A percentile compares a stretch with the other conserved stretches of the same genome.
phyloP scores from a whole-genome alignment of 2,329 filamentous ascomycete species.

The Tolypocladium endophyticum region DNA sequence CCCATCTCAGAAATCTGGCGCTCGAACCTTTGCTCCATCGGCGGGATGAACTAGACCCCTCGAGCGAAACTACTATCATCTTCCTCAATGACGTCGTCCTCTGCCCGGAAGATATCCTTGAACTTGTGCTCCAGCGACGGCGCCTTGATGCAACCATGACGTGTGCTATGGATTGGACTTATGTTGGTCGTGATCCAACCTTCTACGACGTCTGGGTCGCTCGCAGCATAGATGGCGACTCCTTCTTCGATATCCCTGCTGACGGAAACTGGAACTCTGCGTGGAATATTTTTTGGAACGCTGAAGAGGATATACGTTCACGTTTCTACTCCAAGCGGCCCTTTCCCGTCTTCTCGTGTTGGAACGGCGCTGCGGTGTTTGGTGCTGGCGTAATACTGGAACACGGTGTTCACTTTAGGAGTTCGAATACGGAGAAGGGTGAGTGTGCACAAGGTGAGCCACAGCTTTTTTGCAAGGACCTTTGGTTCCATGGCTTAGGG shows the following conservation, averaged over 20 bases:
- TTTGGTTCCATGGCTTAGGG: constrained; percentile 38
- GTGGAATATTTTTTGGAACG: constrained; percentile 43
- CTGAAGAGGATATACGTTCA: constrained; percentile 19
- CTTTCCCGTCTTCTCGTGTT: constrained; percentile 51
- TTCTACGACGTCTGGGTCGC: constrained; percentile 51
- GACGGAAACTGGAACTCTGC: constrained; percentile 38
- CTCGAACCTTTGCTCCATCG: neutral
- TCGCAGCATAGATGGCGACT: constrained; percentile 39
- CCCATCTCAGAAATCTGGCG: neutral
- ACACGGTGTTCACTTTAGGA: neutral
- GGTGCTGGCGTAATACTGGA: neutral
- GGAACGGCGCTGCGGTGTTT: constrained; percentile 39
- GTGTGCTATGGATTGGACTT: constrained; percentile 50
- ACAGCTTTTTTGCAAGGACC: constrained; percentile 44
- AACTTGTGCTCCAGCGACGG: constrained; percentile 38
- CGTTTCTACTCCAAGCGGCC: constrained; percentile 28
- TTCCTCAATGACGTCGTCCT: constrained; percentile 45
- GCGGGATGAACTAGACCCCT: neutral
- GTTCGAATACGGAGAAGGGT: neutral
- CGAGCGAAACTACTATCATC: constrained; percentile 24
- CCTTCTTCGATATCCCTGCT: constrained; percentile 42
- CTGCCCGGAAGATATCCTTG: constrained; percentile 46
- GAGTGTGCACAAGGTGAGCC: constrained; percentile 43
- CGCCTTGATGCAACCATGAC: constrained; percentile 41
- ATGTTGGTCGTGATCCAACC: constrained; percentile 28